phyloP scores from a whole-genome alignment of 768 basidiomycete genomes.

The Lentinus tigrinus region DNA sequence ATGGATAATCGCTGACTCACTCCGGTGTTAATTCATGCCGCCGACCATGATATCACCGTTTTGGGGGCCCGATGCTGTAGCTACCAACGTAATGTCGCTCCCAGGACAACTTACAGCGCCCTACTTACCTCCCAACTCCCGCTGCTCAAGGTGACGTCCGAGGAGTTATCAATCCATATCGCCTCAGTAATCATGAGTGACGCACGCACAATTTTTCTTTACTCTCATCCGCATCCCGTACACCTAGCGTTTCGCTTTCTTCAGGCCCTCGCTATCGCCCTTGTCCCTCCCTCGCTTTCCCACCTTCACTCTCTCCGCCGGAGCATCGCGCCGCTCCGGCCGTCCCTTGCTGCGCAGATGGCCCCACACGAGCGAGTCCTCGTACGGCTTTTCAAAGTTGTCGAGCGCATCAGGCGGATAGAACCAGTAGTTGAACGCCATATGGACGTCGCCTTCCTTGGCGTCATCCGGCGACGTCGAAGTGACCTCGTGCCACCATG shows the following conservation, averaged over 20 bases:
- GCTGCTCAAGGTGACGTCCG: too few species aligned
- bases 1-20: too few species aligned
- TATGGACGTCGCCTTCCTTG: constrained; percentile 21
- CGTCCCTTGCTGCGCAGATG: constrained; percentile 17
- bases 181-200: too few species aligned
- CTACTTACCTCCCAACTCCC: too few species aligned
- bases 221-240: too few species aligned
- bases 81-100: too few species aligned
- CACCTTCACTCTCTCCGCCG: not conserved
- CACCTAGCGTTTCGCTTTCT: constrained; percentile 7
- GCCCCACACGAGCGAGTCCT: constrained; percentile 27
- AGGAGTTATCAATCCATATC: too few species aligned
- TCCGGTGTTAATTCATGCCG: too few species aligned
- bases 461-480: constrained; percentile 19
- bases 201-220: too few species aligned
- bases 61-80: too few species aligned
- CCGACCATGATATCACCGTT: too few species aligned
- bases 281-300: constrained; percentile 5
- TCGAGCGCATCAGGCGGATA: constrained; percentile 30
- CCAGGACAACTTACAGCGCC: too few species aligned
- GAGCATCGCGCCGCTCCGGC: not conserved
- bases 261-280: not conserved
- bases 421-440: constrained; percentile 36
- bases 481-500: constrained; percentile 35
- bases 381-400: constrained; percentile 26